Evolutionary conservation across 75 land plant genomes (phyloP), one percentile per base, ranked within the genome.

Genomic region (Sequoia sempervirens): DNA sequence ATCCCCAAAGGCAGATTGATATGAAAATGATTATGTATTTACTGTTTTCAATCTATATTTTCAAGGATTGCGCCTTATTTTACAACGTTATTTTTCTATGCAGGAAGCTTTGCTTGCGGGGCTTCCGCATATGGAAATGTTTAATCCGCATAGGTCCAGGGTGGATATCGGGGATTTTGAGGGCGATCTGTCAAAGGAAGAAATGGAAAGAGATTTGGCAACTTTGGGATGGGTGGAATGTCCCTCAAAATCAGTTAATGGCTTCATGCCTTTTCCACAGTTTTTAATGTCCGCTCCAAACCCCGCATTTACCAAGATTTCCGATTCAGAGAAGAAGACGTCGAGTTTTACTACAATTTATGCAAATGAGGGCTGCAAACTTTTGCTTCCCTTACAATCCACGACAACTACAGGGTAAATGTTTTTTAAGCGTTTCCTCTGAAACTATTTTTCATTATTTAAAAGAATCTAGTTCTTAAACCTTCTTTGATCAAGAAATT

Each of bases 211-310:
- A 75, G 79, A 75, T 75, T 18, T 75, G 79, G 79, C 8, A 46
- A 15, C 46, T 75, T 36, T 75, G 7, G 79, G n/a, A 75, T 75
- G 79, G 79, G 38, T 75, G 46, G 79, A 75, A 0, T 75, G 79
- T 75, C 45, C 79, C 17, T 41, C 45, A 41, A 75, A 75, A 41
- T 23, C 46, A 1, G 26, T 75, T 4, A 41, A 20, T 41, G n/a
- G 79, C n/a, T 18, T 41, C 41, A 41, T 34, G 8, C 38, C 75
- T 73, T 56, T 56, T 18, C 61, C 61, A 56, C 4, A 56, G 23
- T 56, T 26, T 56, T 56, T 20, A 18, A 56, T 56, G 61, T 56
- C 61, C 18, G 23, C 23, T 56, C 61, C 61, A 56, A 56, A 18
- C 6, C 61, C 61, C 18, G 61, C 18, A 0, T 56, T 56, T 18